Evolutionary conservation across 345 rosid genomes (phyloP).

Genomic region (Microthlaspi erraticum): DNA sequence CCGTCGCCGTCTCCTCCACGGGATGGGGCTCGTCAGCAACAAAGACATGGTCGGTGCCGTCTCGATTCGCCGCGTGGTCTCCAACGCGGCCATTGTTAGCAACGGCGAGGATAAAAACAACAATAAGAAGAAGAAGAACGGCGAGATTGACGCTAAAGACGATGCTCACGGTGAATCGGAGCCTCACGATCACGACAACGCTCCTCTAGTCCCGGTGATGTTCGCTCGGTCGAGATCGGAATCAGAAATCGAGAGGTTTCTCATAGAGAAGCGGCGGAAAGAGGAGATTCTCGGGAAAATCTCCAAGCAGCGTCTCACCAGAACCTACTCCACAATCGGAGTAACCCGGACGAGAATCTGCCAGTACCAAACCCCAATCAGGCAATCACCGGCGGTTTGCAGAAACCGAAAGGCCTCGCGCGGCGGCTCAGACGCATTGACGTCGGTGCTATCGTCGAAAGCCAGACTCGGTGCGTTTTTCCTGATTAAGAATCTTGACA

Average conservation of each 20-base stretch:
- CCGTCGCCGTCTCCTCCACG: constrained; percentile 77
- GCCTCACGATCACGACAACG: constrained; percentile 16
- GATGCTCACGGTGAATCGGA: constrained; percentile 17
- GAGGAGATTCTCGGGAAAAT: constrained; percentile 60
- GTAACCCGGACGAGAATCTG: constrained; percentile 48
- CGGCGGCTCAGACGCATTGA: constrained; percentile 33
- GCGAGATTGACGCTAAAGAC: constrained; percentile 41
- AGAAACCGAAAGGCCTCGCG: constrained; percentile 39
- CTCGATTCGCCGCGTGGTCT: constrained; percentile 45
- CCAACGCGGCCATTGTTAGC: not conserved
- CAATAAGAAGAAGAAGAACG: constrained; percentile 21
- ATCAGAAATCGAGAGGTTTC: constrained; percentile 63
- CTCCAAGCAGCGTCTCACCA: constrained; percentile 75
- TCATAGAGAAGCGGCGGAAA: constrained; percentile 56
- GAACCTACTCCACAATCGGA: constrained; percentile 63
- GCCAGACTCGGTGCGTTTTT: constrained; percentile 62
- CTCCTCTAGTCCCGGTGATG: constrained; percentile 43
- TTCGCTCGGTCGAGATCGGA: constrained; percentile 74
- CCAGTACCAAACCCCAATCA: constrained; percentile 51
- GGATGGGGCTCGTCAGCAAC: constrained; percentile 69
- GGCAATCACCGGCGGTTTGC: constrained; percentile 44
- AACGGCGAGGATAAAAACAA: not conserved
- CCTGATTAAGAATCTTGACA: constrained; percentile 88
- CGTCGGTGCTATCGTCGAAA: constrained; percentile 43
- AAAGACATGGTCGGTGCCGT: constrained; percentile 50